These are phyloP conservation scores for Stenocarpella maydis DNA, from an alignment of 2,329 filamentous ascomycete species.

Conservation along the genomic window DNA sequence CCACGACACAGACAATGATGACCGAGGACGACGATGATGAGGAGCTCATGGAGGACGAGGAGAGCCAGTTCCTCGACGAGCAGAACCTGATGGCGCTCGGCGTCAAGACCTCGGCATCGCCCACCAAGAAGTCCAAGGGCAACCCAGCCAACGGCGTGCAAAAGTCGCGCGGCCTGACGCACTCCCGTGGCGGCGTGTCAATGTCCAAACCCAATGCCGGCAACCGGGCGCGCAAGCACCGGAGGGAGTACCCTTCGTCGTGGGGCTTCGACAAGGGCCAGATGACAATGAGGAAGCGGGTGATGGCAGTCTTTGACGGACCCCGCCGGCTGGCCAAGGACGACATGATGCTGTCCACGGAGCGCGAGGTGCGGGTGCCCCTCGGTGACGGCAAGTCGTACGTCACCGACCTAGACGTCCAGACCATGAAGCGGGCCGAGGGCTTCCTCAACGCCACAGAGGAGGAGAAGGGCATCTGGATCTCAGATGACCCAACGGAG, in stretches of 20 bases:
- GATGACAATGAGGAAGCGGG: conserved; percentile 99
- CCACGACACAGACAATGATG: conserved; percentile 44
- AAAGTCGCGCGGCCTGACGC: conserved; percentile 77
- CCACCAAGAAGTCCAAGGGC: conserved; percentile 64
- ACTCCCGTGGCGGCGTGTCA: conserved; percentile 77
- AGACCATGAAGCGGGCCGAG: conserved; percentile 87
- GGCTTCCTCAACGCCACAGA: conserved; percentile 81
- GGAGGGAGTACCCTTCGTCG: conserved; percentile 89
- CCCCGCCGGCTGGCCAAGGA: conserved; percentile 91
- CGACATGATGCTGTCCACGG: conserved; percentile 97
- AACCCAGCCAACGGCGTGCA: conserved; percentile 66
- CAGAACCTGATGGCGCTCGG: conserved; percentile 60
- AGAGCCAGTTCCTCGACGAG: conserved; percentile 62
- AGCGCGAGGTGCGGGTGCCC: conserved; percentile 90
- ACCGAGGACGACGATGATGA: conserved; percentile 54
- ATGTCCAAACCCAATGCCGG: conserved; percentile 51
- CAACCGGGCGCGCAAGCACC: conserved; percentile 81
- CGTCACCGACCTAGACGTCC: conserved; percentile 91
- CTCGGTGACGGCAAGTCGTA: conserved; percentile 80
- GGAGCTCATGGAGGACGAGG: conserved; percentile 60
- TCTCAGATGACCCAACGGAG: conserved; percentile 74
- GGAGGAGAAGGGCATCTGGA: conserved; percentile 88
- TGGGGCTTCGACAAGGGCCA: conserved; percentile 93
- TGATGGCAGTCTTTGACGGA: conserved; percentile 92
- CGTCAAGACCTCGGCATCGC: conserved; percentile 51